These are phyloP conservation scores for Umbelopsis sp. DNA, from an alignment of 192 early-diverging fungal genomes.

Conservation along the genomic window DNA sequence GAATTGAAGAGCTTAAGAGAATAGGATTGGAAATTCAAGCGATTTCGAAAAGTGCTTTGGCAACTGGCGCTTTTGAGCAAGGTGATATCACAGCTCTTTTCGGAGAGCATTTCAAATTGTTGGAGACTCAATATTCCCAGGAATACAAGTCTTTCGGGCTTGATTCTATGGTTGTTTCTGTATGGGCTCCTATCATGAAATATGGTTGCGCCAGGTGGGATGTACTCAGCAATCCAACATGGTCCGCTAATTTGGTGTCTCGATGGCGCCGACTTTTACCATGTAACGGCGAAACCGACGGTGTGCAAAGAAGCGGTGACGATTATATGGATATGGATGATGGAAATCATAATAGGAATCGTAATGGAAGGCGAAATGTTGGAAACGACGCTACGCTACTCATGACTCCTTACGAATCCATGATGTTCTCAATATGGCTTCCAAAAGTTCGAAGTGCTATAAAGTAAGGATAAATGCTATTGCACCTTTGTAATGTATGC, in stretches of 20 bases:
- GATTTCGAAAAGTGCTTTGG: slow-evolving; percentile 25
- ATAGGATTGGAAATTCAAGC: slow-evolving; percentile 51
- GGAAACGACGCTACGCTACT: neutral
- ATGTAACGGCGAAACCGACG: slow-evolving; percentile 27
- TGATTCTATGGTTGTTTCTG: slow-evolving; percentile 67
- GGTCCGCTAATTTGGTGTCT: slow-evolving; percentile 51
- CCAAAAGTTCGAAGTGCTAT: slow-evolving; percentile 74
- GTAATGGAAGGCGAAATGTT: slow-evolving; percentile 1
- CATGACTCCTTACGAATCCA: slow-evolving; percentile 79
- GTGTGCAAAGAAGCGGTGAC: slow-evolving; percentile 30
- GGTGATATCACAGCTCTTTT: slow-evolving; percentile 48
- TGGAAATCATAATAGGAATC: neutral
- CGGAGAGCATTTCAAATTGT: slow-evolving; percentile 53
- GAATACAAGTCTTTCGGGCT: slow-evolving; percentile 62
- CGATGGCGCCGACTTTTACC: slow-evolving; percentile 64
- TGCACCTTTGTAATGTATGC: neutral
- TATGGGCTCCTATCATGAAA: slow-evolving; percentile 58
- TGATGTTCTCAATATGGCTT: slow-evolving; percentile 80
- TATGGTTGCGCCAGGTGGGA: slow-evolving; percentile 58
- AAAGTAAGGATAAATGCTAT: slow-evolving; percentile 57
- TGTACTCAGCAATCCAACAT: slow-evolving; percentile 62
- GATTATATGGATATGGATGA: slow-evolving; percentile 31
- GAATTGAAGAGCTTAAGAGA: slow-evolving; percentile 45
- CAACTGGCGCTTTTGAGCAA: slow-evolving; percentile 36
- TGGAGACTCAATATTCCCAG: slow-evolving; percentile 57